Percentiles rank a stretch among this genome's conserved stretches.
phyloP scores from a whole-genome alignment of 371 early-diverging fungal genomes.

The Vairimorpha necatrix region DNA sequence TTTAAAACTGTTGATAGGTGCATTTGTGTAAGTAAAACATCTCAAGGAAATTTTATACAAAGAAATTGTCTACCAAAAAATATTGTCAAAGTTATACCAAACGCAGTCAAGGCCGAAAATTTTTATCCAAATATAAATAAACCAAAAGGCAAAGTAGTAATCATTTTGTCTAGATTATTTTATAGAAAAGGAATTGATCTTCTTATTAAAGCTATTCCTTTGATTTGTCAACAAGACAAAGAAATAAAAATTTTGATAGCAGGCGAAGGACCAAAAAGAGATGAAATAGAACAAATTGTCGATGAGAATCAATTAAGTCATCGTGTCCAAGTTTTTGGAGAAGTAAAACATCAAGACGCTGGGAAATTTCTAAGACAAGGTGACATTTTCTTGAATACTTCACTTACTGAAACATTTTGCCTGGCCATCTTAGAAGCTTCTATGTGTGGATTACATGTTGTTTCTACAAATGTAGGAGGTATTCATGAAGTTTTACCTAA shows the following conservation, averaged over 20 bases:
- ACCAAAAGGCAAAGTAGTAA: conserved; percentile 51
- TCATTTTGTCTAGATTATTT: conserved; percentile 82
- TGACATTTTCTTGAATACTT: conserved; percentile 91
- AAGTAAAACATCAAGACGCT: conserved; percentile 75
- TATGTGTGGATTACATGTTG: conserved; percentile 84
- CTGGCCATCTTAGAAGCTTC: conserved; percentile 97
- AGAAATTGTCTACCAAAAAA: conserved; percentile 79
- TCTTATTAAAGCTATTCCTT: conserved; percentile 78
- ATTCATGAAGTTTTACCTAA: conserved; percentile 90
- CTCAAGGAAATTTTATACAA: conserved; percentile 90
- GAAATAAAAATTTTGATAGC: conserved; percentile 82
- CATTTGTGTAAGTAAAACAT: conserved; percentile 93
- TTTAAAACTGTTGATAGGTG: conserved; percentile 84
- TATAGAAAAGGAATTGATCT: conserved; percentile 92
- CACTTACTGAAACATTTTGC: conserved; percentile 96
- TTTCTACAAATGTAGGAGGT: conserved; percentile 94
- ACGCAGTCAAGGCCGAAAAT: conserved; percentile 72
- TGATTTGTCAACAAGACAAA: conserved; percentile 75
- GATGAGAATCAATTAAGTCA: conserved; percentile 82
- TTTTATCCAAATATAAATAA: conserved; percentile 23
- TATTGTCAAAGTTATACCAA: conserved; percentile 91
- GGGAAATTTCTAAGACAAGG: conserved; percentile 81
- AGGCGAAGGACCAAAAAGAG: conserved; percentile 90
- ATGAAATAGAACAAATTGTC: conserved; percentile 90
- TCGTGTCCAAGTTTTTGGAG: conserved; percentile 81